Percentiles rank a stretch among this genome's conserved stretches.
These are phyloP conservation scores for Venturia oleaginea DNA, from an alignment of 2,329 filamentous ascomycete species.

Conservation along the genomic window DNA sequence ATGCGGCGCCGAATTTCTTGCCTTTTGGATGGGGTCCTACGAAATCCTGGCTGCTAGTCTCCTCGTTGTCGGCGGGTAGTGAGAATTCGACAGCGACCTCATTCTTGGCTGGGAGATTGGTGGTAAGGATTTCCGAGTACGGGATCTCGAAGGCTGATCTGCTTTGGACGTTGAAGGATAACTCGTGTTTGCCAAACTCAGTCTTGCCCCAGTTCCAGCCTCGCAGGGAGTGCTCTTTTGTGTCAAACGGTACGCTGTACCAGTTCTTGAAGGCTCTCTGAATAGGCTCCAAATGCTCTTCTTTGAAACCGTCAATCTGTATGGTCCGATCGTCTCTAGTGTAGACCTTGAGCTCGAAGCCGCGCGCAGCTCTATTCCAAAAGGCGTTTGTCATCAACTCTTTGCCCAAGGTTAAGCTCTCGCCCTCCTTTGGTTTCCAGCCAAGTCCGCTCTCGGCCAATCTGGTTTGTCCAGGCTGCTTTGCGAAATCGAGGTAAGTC, in stretches of 20 bases:
- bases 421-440: slow-evolving; percentile 83
- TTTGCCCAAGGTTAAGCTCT: slow-evolving; percentile 88
- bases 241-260: slow-evolving; percentile 90
- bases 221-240: slow-evolving; percentile 84
- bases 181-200: slow-evolving; percentile 89
- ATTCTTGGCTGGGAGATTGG: slow-evolving; percentile 93
- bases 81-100: slow-evolving; percentile 95
- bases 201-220: slow-evolving; percentile 99
- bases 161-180: slow-evolving; percentile 95
- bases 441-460: slow-evolving; percentile 91
- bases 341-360: slow-evolving; percentile 87
- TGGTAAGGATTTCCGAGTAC: slow-evolving; percentile 95
- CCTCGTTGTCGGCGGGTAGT: slow-evolving; percentile 57
- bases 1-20: slow-evolving; percentile 79
- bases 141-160: slow-evolving; percentile 93
- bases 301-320: slow-evolving; percentile 89
- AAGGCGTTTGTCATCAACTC: slow-evolving; percentile 78
- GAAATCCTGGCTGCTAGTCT: slow-evolving; percentile 63
- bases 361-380: slow-evolving; percentile 89
- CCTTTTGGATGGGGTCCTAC: slow-evolving; percentile 68
- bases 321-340: slow-evolving; percentile 77
- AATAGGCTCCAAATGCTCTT: slow-evolving; percentile 87
- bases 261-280: slow-evolving; percentile 94
- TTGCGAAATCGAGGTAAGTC: slow-evolving; percentile 92
- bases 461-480: slow-evolving; percentile 83